Conservation (phyloP, 805 yeast genomes). For the Metschnikowia kunwiensis region DNA sequence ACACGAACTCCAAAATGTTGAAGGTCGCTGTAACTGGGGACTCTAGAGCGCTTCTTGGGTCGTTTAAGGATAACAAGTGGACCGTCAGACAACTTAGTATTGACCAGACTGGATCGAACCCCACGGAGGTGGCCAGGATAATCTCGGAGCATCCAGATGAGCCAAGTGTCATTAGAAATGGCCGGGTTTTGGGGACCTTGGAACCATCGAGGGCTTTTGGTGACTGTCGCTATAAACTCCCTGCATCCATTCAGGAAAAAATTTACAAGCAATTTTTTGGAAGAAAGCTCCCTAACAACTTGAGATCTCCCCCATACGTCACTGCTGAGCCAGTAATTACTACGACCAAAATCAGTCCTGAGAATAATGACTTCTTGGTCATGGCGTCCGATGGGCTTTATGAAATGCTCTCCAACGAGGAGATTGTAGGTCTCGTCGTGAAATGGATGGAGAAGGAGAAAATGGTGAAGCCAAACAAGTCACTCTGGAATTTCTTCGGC, state of each 20-base stretch:
- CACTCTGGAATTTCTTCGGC: slow-evolving; percentile 46
- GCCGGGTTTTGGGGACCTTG: slow-evolving; percentile 86
- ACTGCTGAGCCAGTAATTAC: slow-evolving; percentile 95
- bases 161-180: slow-evolving; percentile 75
- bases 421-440: slow-evolving; percentile 86
- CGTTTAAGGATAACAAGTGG: slow-evolving; percentile 71
- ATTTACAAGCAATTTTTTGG: slow-evolving; percentile 79
- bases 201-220: slow-evolving; percentile 98
- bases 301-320: slow-evolving; percentile 92
- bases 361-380: slow-evolving; percentile 79
- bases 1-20: slow-evolving; percentile 64
- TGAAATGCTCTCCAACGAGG: slow-evolving; percentile 89
- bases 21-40: slow-evolving; percentile 97
- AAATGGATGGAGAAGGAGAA: slow-evolving; percentile 85
- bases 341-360: slow-evolving; percentile 68
- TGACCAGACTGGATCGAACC: slow-evolving; percentile 94
- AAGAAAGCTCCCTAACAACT: slow-evolving; percentile 65
- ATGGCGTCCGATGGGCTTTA: slow-evolving; percentile 93
- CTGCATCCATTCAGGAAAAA: slow-evolving; percentile 68
- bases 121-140: slow-evolving; percentile 79
- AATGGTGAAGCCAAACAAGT: slow-evolving; percentile 50
- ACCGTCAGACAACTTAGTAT: slow-evolving; percentile 80
- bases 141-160: slow-evolving; percentile 89
- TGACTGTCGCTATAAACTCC: slow-evolving; percentile 89
- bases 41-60: slow-evolving; percentile 86